Evolutionary conservation across 2,329 filamentous ascomycete genomes (phyloP).

Genomic region (Nigrospora oryzae): DNA sequence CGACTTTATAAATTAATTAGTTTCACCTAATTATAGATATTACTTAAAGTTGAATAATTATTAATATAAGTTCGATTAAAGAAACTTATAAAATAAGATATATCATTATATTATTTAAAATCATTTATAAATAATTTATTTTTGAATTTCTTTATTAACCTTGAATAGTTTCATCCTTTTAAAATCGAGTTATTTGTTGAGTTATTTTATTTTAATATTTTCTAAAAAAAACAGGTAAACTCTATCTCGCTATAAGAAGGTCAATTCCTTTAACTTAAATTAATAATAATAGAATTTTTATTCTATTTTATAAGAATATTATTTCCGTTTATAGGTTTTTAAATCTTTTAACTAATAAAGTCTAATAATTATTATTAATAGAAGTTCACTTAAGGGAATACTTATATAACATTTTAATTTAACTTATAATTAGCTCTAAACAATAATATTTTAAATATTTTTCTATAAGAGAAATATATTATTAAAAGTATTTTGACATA

Average conservation of each 20-base stretch:
- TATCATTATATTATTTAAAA: not conserved
- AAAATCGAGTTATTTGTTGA: not conserved
- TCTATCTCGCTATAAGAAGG: not conserved
- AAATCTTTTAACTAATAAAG: not conserved
- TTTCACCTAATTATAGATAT: not conserved
- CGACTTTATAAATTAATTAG: not conserved
- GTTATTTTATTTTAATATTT: not conserved
- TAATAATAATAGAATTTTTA: not conserved
- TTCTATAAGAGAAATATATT: conserved; percentile 3
- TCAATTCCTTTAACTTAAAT: not conserved
- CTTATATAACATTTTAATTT: not conserved
- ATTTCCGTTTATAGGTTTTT: not conserved
- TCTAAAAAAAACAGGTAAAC: not conserved
- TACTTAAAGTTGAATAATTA: not conserved
- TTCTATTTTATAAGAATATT: not conserved
- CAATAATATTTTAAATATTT: conserved; percentile 2
- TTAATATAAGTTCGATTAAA: not conserved
- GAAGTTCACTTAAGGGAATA: not conserved
- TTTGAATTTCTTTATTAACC: not conserved
- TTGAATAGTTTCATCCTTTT: not conserved
- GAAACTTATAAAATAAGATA: not conserved
- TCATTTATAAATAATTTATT: not conserved
- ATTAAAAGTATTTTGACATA: conserved; percentile 3
- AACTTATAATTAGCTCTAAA: not conserved
- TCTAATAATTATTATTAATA: not conserved